Evolutionary conservation across 2,329 filamentous ascomycete genomes (phyloP).

Genomic region (Fusarium papillatum): DNA sequence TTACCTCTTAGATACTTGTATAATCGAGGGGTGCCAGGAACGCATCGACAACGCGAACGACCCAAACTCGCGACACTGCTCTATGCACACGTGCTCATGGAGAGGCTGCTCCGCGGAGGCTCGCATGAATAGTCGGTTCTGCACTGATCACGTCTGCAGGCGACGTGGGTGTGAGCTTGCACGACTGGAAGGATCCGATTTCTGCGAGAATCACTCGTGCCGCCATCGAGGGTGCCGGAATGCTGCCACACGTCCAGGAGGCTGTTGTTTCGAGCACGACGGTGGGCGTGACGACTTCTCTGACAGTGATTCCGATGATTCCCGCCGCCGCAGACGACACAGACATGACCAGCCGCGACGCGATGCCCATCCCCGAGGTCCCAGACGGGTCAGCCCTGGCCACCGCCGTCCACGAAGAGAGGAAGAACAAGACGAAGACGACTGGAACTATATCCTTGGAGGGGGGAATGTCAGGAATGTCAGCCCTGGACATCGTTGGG

Average conservation of each 20-base stretch:
- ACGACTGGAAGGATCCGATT: not conserved
- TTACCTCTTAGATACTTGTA: conserved; percentile 24
- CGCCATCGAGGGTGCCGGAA: not conserved
- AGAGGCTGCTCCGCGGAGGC: not conserved
- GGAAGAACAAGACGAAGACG: not conserved
- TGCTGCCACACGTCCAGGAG: conserved; percentile 4
- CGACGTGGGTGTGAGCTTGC: not conserved
- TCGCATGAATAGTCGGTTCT: not conserved
- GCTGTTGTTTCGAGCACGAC: conserved; percentile 13
- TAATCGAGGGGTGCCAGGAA: not conserved
- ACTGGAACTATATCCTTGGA: not conserved
- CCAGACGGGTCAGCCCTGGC: not conserved
- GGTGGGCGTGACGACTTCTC: conserved; percentile 13
- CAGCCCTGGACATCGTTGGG: not conserved
- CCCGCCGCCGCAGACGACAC: conserved; percentile 8
- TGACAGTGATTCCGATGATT: not conserved
- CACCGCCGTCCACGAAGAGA: not conserved
- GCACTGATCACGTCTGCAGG: conserved; percentile 12
- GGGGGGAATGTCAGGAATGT: not conserved
- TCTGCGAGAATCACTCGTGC: conserved; percentile 17
- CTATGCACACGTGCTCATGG: conserved; percentile 20
- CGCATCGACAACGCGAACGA: not conserved
- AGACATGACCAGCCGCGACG: not conserved
- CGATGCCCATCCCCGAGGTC: not conserved
- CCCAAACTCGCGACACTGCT: conserved; percentile 18